Base-by-base conservation (phyloP, 768 basidiomycete genomes). In the Tylopilus cervinicoccineus region DNA sequence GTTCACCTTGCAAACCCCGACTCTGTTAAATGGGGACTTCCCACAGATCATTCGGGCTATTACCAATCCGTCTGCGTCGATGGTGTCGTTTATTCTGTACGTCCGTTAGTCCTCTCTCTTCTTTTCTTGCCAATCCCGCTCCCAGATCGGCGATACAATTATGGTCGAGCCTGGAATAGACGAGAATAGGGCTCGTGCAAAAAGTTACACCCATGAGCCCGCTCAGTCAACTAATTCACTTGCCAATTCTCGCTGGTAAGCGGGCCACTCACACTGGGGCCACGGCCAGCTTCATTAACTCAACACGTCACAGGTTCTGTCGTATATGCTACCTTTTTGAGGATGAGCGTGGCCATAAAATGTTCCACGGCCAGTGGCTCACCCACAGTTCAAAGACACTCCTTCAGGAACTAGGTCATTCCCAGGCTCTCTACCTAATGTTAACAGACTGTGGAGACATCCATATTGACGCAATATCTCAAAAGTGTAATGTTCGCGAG, bases 301-400 rank as follows among this genome's bases (percentile, higher is more conserved):
- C 14, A 45, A 7, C 37, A 14, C 24, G 20, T 2, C n/a, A 20
- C 22, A 89, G 87, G 87, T 89, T 89, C 57, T 78, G 79, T 41
- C 74, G 71, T n/a, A 83, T 88, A 34, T 72, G 71, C 4, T 85
- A 82, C 54, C 77, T 89, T 48, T 84, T 76, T 51, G 76, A 83
- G 44, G 62, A 69, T 6, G 28, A 41, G 20, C 46, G 59, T 8
- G 65, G 55, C 10, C 55, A 55, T 45, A 82, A 80, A 58, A 75
- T 71, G 67, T 81, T 85, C 46, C 87, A 89, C 62, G 84, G 76
- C 1, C 83, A 84, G 47, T 89, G 87, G 87, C 73, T 80, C 48
- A 67, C 71, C 8, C 87, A 86, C 67, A 78, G 75, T 12, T 72
- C 74, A 17, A 80, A 83, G 54, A 87, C 84, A 0, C 54, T 84